Evolutionary conservation across 495 filamentous ascomycete genomes (phyloP), one percentile per base, ranked within the genome.

Genomic region (Durotheca rogersii): DNA sequence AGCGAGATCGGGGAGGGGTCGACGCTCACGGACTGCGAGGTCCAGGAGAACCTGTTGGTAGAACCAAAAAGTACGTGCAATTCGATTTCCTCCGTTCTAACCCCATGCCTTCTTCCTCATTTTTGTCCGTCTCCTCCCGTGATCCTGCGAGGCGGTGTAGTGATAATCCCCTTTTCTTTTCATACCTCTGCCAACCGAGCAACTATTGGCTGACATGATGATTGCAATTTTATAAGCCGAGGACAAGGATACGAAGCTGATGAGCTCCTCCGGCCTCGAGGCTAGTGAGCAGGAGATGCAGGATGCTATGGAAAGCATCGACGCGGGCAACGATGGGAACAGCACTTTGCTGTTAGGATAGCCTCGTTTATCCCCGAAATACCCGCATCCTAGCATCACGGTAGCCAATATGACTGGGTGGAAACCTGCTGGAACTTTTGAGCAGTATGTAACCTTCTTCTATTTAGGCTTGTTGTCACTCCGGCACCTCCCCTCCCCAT

Each of bases 1-100:
- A 82, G 79, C 38, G 82, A 82, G 60, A 78, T 97, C 36, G 90
- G 90, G 0, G 83, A 86, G 17, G 85, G 86, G 35, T 86, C 80
- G 36, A 75, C 77, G 12, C 70, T 98, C 44, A 88, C 82, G 44
- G 89, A 96, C 48, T 95, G 90, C 58, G 90, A 96, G 67, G 82
- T 96, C 2, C 88, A 95, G 65, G 88, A 95, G 66, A 88, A 84
- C 21, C 78, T 85, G 62, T 71, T 87, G n/a, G 87, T 97, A 9
- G 81, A 86, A 48, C 82, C 88, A 16, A 84, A 81, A 60, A 90
- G 82, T 85, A 70, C 78, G 81, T 80, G 43, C 36, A 21, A 45
- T 11, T n/a, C n/a, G n/a, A n/a, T n/a, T n/a, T n/a, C n/a, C n/a
- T n/a, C 45, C 16, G 41, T 41, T 7, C 14, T 30, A 9, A 25